phyloP scores from a whole-genome alignment of 2,329 filamentous ascomycete species.

The Pseudogymnoascus pannorum region DNA sequence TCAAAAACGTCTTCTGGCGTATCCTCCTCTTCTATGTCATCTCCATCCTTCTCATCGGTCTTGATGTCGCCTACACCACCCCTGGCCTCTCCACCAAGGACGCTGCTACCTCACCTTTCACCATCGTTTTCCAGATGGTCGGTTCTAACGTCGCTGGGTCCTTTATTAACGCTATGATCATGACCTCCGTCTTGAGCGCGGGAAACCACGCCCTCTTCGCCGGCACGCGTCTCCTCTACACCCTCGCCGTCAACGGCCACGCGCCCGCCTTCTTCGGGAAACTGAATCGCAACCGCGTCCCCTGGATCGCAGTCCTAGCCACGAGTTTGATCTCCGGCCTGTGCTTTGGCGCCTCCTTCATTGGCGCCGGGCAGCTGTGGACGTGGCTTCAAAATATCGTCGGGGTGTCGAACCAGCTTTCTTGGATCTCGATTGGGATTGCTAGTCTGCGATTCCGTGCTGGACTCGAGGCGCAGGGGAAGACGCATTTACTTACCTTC shows the following conservation, averaged over 20 bases:
- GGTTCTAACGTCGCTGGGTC: slow-evolving; percentile 48
- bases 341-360: slow-evolving; percentile 59
- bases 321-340: slow-evolving; percentile 49
- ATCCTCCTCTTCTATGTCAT: slow-evolving; percentile 39
- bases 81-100: slow-evolving; percentile 36
- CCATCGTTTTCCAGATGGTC: slow-evolving; percentile 52
- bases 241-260: slow-evolving; percentile 45
- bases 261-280: slow-evolving; percentile 48
- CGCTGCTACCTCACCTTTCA: slow-evolving; percentile 46
- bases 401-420: slow-evolving; percentile 60
- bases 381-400: slow-evolving; percentile 61
- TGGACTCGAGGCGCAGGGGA: slow-evolving; percentile 48
- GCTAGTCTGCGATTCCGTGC: slow-evolving; percentile 58
- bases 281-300: slow-evolving; percentile 43
- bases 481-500: slow-evolving; percentile 55
- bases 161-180: slow-evolving; percentile 55
- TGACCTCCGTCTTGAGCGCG: slow-evolving; percentile 51
- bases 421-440: slow-evolving; percentile 58
- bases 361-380: slow-evolving; percentile 59
- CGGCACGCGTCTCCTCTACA: slow-evolving; percentile 49
- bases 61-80: slow-evolving; percentile 47
- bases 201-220: slow-evolving; percentile 54
- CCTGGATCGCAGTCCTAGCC: slow-evolving; percentile 46
- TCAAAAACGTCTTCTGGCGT: slow-evolving; percentile 61
- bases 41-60: slow-evolving; percentile 47